phyloP scores from a whole-genome alignment of 2,329 filamentous ascomycete genomes.

The Fusarium sororula region DNA sequence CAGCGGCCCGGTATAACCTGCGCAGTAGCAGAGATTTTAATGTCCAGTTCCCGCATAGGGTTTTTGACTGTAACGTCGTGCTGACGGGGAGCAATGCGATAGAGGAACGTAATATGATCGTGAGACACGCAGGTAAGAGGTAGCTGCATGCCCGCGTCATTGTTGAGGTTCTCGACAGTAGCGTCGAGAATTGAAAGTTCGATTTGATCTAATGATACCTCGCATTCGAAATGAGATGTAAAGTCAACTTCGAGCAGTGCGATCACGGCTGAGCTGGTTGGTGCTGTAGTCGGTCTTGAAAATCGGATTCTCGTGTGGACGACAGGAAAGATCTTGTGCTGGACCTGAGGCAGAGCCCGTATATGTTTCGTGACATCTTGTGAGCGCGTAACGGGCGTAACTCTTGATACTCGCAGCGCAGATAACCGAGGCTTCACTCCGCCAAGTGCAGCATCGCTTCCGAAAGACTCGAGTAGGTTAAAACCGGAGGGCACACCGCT shows the following conservation, averaged over 20 bases:
- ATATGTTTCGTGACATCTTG: constrained; percentile 71
- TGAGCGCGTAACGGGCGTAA: constrained; percentile 72
- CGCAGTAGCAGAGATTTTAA: constrained; percentile 69
- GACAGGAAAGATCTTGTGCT: constrained; percentile 72
- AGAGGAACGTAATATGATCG: constrained; percentile 80
- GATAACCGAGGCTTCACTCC: constrained; percentile 74
- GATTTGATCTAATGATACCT: constrained; percentile 69
- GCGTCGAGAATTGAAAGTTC: constrained; percentile 66
- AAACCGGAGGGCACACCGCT: constrained; percentile 75
- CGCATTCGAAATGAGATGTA: constrained; percentile 73
- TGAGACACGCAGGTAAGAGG: constrained; percentile 72
- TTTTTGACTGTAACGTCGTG: constrained; percentile 57
- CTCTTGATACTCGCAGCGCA: constrained; percentile 77
- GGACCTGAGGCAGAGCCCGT: constrained; percentile 68
- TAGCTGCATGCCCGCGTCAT: constrained; percentile 57
- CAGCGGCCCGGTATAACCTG: constrained; percentile 65
- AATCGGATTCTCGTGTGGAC: constrained; percentile 79
- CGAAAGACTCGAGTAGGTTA: constrained; percentile 81
- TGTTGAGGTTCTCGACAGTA: constrained; percentile 66
- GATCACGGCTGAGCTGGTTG: constrained; percentile 69
- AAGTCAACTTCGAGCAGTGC: constrained; percentile 80
- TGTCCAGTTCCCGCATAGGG: constrained; percentile 62
- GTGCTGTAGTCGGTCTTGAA: constrained; percentile 68
- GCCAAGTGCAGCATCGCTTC: constrained; percentile 69
- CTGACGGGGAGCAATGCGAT: constrained; percentile 67